A percentile compares a stretch with the other conserved stretches of the same genome.
Conservation (phyloP, 176 grass and related monocot species). For the Oryza officinalis region DNA sequence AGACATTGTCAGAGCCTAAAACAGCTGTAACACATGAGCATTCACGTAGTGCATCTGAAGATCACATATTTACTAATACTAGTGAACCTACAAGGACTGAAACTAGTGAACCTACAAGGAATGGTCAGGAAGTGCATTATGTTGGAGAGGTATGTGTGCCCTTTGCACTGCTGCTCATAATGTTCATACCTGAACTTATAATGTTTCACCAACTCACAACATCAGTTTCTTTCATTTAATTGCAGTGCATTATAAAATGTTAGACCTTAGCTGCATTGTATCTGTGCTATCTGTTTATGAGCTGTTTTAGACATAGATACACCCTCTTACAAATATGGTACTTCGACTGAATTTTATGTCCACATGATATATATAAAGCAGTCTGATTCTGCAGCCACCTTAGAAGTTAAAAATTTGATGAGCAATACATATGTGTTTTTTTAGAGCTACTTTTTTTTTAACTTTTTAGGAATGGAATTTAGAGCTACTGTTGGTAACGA, state of each 20-base stretch:
- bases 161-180: background rate
- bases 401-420: background rate
- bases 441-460: too few species aligned
- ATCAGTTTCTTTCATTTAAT: background rate
- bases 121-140: slow-evolving; percentile 70
- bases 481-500: background rate
- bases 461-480: too few species aligned
- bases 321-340: background rate
- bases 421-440: background rate
- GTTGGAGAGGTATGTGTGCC: slow-evolving; percentile 67
- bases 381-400: slow-evolving; percentile 5
- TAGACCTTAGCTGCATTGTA: slow-evolving; percentile 14
- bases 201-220: background rate
- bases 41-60: slow-evolving; percentile 46
- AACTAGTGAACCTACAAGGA: slow-evolving; percentile 48
- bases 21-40: slow-evolving; percentile 35
- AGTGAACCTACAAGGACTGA: slow-evolving; percentile 23
- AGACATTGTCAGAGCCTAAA: slow-evolving; percentile 41
- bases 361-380: background rate
- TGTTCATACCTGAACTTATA: background rate
- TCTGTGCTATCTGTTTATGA: slow-evolving; percentile 9
- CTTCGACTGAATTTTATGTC: slow-evolving; percentile 6
- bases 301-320: slow-evolving; percentile 11
- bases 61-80: slow-evolving; percentile 44
- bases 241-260: slow-evolving; percentile 1